Base-by-base conservation (phyloP, 169 alveolate genomes). In the Cryptosporidium canis region DNA sequence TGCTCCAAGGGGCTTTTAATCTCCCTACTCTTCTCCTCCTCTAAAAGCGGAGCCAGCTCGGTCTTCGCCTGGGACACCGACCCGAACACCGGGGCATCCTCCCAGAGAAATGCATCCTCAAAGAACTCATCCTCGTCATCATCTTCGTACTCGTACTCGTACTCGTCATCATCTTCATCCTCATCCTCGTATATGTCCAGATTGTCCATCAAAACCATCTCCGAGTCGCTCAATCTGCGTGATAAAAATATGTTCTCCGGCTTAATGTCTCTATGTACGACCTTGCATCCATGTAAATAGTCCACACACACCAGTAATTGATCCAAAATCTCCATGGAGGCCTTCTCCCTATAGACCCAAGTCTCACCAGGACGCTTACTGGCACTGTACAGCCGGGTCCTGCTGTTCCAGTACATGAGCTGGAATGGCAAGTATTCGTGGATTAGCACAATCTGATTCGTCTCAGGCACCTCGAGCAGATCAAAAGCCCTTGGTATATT, bases 161-260 rank as follows among this genome's bases (percentile, higher is more conserved):
- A n/a, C 0, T 39, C 41, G 11, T 70, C 83, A 11, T 29, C 67
- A 31, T 51, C 66, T 0, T 31, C 67, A 1, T 68, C 83, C 66
- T 68, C 66, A 53, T 29, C 53, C 24, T 18, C n/a, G n/a, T n/a
- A 21, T 24, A 8, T 11, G 45, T 24, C 45, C 64, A 31, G 11
- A 11, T 27, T 27, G 24, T 14, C 41, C 7, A 18, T 5, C 12
- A n/a, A 66, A 66, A 35, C 18, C 51, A 66, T 31, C 33, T 66
- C 56, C 41, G 27, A 33, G 4, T 67, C 66, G 21, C 55, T 14
- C 41, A 18, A 6, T 21, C 16, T 31, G 18, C 27, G 24, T 3
- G 87, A 21, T 58, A 77, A 56, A 55, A 70, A 70, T 27, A 77
- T 77, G 41, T 77, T 77, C 14, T 77, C 87, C 12, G 87, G 87